Evolutionary conservation across 768 basidiomycete species (phyloP), one percentile per base, ranked within the genome.

Genomic region (Gautieria morchelliformis): DNA sequence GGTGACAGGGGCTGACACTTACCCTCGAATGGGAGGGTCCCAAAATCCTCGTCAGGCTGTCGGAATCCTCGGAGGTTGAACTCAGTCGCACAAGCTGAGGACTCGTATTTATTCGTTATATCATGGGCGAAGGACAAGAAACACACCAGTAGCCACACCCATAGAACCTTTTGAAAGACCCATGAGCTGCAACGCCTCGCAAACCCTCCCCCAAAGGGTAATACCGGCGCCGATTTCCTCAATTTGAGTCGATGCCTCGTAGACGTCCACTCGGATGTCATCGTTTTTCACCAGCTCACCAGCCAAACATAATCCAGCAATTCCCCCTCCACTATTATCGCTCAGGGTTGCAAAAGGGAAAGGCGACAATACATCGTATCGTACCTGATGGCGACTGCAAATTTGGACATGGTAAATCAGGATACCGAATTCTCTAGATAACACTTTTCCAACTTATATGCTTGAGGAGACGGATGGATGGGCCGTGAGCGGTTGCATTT

Each of bases 171-270:
- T 52, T 10, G 56, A 64, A 52, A 72, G 46, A 4, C 69, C 68
- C 6, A 70, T 57, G 17, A 59, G 51, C 4, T 60, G 19, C 10
- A 70, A 55, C 44, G 68, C 64, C 51, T 63, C 39, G 65, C 67
- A 69, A 3, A 49, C 65, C 40, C 68, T 49, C 12, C 61, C 59
- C 64, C 66, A 69, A 10, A 71, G 62, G 60, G 67, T 69, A 15
- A 72, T 65, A 1, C 70, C 71, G 4, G 78, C 79, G 7, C 78
- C 78, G 30, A 78, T 76, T 61, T 79, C 78, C 44, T 67, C 74
- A 65, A 79, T 75, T 24, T 70, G 70, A 4, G 64, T 70, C 1
- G 77, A 71, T 0, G 70, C 64, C 56, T 72, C 70, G 52, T 70
- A 72, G 7, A 72, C 57, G 22, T 65, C 60, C 17, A 70, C 61